These are phyloP conservation scores for Apiospora koreana DNA, from an alignment of 2,329 filamentous ascomycete species.

Conservation along the genomic window DNA sequence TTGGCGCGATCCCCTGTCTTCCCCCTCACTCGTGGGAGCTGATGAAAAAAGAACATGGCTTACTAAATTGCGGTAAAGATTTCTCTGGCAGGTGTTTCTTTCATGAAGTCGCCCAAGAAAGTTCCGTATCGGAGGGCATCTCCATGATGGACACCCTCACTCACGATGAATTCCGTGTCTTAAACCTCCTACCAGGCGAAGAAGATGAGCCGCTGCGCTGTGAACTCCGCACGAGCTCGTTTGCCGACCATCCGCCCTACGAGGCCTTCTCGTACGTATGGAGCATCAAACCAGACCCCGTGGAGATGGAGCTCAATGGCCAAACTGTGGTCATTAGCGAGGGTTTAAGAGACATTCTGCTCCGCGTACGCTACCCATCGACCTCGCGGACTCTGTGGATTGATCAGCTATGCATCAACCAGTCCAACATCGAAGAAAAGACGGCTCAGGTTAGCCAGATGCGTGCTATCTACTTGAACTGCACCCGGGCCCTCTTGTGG, in stretches of 20 bases:
- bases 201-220: not conserved
- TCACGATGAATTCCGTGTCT: not conserved
- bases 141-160: not conserved
- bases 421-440: conserved; percentile 15
- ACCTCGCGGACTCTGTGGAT: conserved; percentile 11
- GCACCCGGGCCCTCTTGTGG: not conserved
- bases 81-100: not conserved
- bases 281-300: not conserved
- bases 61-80: not conserved
- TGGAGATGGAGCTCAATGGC: not conserved
- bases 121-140: not conserved
- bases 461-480: conserved; percentile 5
- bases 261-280: conserved; percentile 11
- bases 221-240: not conserved
- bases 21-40: not conserved
- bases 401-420: conserved; percentile 16
- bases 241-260: not conserved
- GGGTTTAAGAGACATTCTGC: not conserved
- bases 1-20: not conserved
- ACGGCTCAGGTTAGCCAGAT: conserved; percentile 5
- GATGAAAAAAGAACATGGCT: not conserved
- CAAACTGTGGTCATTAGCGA: not conserved
- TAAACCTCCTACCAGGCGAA: not conserved
- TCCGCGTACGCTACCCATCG: not conserved
- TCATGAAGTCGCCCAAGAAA: not conserved